These are phyloP conservation scores for Kwoniella sp. DNA, from an alignment of 768 basidiomycete species.

Conservation along the genomic window DNA sequence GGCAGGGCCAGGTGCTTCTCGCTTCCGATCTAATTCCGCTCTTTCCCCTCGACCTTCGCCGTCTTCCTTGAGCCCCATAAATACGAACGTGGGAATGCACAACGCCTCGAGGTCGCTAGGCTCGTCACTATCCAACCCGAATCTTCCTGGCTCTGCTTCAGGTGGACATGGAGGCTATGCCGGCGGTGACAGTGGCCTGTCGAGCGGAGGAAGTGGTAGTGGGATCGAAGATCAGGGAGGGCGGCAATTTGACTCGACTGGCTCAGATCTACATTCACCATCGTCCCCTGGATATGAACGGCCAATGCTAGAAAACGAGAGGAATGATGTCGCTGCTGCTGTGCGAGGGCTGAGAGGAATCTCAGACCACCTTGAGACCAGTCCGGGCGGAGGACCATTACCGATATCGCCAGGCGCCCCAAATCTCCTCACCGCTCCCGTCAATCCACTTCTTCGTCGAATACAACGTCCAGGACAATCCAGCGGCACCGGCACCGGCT, in stretches of 20 bases:
- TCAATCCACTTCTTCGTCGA: not conserved
- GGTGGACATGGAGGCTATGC: not conserved
- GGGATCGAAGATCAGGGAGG: not conserved
- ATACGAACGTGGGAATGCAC: slow-evolving; percentile 15
- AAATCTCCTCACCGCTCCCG: not conserved
- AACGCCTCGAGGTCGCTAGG: slow-evolving; percentile 18
- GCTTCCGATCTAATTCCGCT: slow-evolving; percentile 15
- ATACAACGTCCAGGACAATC: slow-evolving; percentile 1
- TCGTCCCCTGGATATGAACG: not conserved
- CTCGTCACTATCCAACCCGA: slow-evolving; percentile 3
- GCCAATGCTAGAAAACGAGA: not conserved
- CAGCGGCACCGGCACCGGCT: not conserved
- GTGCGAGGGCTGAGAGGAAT: slow-evolving; percentile 19
- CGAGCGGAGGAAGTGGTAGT: not conserved
- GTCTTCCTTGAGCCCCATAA: slow-evolving; percentile 17
- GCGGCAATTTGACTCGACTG: not conserved
- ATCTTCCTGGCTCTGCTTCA: not conserved
- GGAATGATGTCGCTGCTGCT: slow-evolving; percentile 27
- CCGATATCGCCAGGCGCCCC: not conserved
- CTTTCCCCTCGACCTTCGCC: slow-evolving; percentile 14
- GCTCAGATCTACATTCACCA: not conserved
- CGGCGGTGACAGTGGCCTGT: not conserved
- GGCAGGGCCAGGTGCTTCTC: not conserved
- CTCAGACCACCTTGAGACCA: not conserved
- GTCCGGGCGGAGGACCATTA: not conserved